Evolutionary conservation across 805 yeast genomes (phyloP).

Genomic region (Barnettozyma salicaria): DNA sequence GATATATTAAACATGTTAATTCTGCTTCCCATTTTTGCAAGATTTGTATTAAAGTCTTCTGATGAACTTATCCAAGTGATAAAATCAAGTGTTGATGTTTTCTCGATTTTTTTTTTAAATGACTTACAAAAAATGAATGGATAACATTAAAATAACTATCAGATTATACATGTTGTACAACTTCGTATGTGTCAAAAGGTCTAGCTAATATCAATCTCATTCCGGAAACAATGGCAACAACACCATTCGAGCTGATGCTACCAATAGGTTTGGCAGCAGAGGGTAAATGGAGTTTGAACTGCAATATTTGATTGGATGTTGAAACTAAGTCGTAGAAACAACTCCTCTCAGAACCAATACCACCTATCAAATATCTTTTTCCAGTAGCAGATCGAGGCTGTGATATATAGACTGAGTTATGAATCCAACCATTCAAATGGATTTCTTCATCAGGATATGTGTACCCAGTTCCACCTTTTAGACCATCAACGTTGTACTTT

Average conservation of each 20-base stretch:
- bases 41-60: no score
- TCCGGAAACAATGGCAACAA: constrained; percentile 23
- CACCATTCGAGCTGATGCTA: constrained; percentile 20
- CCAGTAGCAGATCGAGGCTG: constrained; percentile 5
- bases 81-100: not conserved
- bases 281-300: constrained; percentile 21
- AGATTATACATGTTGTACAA: constrained; percentile 13
- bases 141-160: not conserved
- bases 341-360: constrained; percentile 18
- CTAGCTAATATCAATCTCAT: constrained; percentile 18
- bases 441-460: constrained; percentile 21
- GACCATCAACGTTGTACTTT: constrained; percentile 20
- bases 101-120: not conserved
- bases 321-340: constrained; percentile 21
- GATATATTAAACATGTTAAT: constrained; percentile 26
- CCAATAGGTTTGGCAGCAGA: constrained; percentile 20
- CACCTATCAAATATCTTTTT: constrained; percentile 19
- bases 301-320: constrained; percentile 16
- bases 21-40: constrained; percentile 19
- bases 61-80: no score
- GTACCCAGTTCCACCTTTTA: constrained; percentile 32
- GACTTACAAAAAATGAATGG: not conserved
- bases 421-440: constrained; percentile 21
- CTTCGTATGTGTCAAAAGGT: constrained; percentile 26
- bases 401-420: constrained; percentile 16